These are phyloP conservation scores for Nyssa sinensis DNA, from an alignment of 148 eudicot genomes.

Conservation along the genomic window DNA sequence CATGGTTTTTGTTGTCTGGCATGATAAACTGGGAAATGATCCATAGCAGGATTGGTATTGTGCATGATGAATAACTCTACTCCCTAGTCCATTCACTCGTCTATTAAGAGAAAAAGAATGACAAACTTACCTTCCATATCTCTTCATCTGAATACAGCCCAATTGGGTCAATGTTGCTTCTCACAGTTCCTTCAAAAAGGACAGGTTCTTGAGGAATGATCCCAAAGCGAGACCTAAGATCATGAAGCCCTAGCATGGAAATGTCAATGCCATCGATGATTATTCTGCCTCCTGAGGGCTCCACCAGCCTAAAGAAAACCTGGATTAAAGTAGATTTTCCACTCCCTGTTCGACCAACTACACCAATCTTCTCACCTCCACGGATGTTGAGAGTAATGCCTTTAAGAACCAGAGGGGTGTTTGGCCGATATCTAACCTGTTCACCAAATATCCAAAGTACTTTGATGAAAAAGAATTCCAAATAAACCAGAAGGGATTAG, in stretches of 20 bases:
- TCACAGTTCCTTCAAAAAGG: conserved; percentile 91
- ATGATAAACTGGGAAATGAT: background rate
- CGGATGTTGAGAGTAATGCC: conserved; percentile 69
- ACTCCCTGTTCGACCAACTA: conserved; percentile 94
- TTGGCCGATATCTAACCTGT: conserved; percentile 88
- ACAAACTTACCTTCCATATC: conserved; percentile 77
- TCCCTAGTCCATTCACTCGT: too few relatives aligned
- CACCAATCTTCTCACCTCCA: conserved; percentile 93
- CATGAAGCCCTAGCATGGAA: conserved; percentile 68
- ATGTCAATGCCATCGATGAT: conserved; percentile 77
- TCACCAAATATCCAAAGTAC: conserved; percentile 2
- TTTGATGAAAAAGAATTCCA: background rate
- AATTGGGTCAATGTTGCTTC: conserved; percentile 89
- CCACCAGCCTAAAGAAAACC: conserved; percentile 87
- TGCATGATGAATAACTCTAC: too few relatives aligned
- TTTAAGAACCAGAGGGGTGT: conserved; percentile 83
- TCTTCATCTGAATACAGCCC: conserved; percentile 80
- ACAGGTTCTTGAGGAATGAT: conserved; percentile 99
- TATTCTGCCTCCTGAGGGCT: conserved; percentile 78
- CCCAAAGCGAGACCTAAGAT: conserved; percentile 93
- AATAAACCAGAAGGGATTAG: background rate
- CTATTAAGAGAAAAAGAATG: background rate
- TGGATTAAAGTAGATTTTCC: conserved; percentile 94
- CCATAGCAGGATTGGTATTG: background rate
- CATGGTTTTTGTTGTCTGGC: too few relatives aligned